A percentile compares a stretch with the other conserved stretches of the same genome.
Evolutionary conservation across 495 filamentous ascomycete species (phyloP).

Genomic region (Trichoderma erinaceum): DNA sequence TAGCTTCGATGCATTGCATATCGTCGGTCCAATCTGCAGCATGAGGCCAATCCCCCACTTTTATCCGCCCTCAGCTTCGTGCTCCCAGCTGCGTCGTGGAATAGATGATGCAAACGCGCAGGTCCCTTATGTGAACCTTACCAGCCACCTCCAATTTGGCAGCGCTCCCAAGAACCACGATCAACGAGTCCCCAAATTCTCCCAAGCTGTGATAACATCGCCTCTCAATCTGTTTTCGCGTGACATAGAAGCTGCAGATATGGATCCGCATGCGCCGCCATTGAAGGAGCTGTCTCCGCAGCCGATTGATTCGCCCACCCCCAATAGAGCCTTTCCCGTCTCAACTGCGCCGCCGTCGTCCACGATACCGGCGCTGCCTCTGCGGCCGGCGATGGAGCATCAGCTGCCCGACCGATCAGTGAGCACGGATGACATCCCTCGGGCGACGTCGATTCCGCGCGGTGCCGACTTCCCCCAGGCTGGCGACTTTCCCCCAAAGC

Average conservation of each 20-base stretch:
- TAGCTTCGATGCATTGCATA: slow-evolving; percentile 3
- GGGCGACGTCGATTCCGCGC: not conserved
- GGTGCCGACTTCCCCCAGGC: not conserved
- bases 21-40: not conserved
- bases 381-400: not conserved
- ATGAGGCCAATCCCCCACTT: slow-evolving; percentile 6
- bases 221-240: not conserved
- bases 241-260: not conserved
- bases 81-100: not conserved
- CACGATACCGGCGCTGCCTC: not conserved
- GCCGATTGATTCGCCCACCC: not conserved
- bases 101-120: not conserved
- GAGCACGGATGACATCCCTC: not conserved
- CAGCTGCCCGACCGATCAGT: not conserved
- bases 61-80: not conserved
- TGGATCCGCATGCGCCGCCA: not conserved
- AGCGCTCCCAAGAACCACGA: not conserved
- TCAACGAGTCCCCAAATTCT: not conserved
- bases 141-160: slow-evolving; percentile 6
- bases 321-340: not conserved
- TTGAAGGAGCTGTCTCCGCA: not conserved
- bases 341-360: not conserved
- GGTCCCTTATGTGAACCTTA: not conserved
- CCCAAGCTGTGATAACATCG: not conserved
- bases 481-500: not conserved